Conservation (phyloP, 2,329 filamentous ascomycete species). For the Cladosporium phlei region DNA sequence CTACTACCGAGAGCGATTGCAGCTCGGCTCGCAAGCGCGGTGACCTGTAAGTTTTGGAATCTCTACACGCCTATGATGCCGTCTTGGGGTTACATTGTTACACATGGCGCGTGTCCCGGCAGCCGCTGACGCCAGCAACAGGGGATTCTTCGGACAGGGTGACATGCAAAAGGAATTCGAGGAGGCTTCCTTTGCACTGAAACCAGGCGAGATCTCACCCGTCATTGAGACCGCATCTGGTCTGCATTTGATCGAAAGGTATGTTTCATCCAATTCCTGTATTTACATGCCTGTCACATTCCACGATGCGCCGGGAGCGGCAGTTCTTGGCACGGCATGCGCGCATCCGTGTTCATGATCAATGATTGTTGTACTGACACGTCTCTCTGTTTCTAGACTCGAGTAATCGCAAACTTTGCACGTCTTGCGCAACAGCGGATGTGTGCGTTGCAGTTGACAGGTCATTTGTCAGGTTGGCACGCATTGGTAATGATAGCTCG, state of each 20-base stretch:
- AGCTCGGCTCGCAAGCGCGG: constrained; percentile 91
- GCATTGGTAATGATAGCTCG: neutral
- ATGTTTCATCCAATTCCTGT: constrained; percentile 28
- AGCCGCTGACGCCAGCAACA: constrained; percentile 28
- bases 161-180: constrained; percentile 99
- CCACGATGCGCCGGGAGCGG: neutral
- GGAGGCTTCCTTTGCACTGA: constrained; percentile 85
- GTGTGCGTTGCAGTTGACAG: constrained; percentile 5
- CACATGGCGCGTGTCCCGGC: constrained; percentile 7
- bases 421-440: constrained; percentile 8
- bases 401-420: constrained; percentile 9
- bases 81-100: constrained; percentile 11
- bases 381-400: constrained; percentile 14
- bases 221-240: constrained; percentile 91
- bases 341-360: constrained; percentile 1
- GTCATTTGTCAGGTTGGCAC: constrained; percentile 4
- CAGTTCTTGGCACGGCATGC: constrained; percentile 5
- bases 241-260: constrained; percentile 94
- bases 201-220: constrained; percentile 78
- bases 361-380: constrained; percentile 12
- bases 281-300: constrained; percentile 6
- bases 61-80: neutral
- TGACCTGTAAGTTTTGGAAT: constrained; percentile 61
- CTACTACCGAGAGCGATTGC: constrained; percentile 86
- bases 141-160: constrained; percentile 84